Evolutionary conservation across 345 rosid species (phyloP).

Genomic region (Mangifera indica): DNA sequence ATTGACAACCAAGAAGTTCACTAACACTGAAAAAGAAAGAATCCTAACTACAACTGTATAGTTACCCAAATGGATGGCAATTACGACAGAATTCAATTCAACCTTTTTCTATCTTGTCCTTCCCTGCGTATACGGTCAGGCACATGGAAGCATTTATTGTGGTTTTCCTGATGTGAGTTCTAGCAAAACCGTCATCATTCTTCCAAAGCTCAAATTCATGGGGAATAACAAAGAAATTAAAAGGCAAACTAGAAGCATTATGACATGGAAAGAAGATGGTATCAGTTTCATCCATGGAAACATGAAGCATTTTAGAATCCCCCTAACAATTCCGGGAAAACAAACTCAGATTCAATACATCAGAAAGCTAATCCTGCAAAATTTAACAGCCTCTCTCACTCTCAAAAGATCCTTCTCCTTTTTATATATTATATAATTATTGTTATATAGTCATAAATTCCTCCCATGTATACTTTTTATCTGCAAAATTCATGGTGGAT

Average conservation of each 20-base stretch:
- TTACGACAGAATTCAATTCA: background rate
- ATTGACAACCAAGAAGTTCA: background rate
- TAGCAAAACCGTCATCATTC: background rate
- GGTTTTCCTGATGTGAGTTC: slow-evolving; percentile 5
- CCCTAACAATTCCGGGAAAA: slow-evolving; percentile 29
- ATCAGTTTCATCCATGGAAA: slow-evolving; percentile 31
- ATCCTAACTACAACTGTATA: background rate
- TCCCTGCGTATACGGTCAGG: slow-evolving; percentile 5
- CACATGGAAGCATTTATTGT: background rate
- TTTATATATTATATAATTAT: slow-evolving; percentile 37
- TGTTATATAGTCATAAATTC: slow-evolving; percentile 33
- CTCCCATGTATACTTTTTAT: slow-evolving; percentile 49
- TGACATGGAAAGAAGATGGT: slow-evolving; percentile 12
- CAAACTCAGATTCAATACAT: slow-evolving; percentile 39
- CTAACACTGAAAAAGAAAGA: background rate
- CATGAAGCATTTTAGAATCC: slow-evolving; percentile 28
- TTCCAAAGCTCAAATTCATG: slow-evolving; percentile 5
- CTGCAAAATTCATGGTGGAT: slow-evolving; percentile 61
- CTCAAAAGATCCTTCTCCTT: slow-evolving; percentile 36
- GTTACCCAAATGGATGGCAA: background rate
- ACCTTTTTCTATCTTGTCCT: background rate
- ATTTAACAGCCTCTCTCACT: slow-evolving; percentile 33
- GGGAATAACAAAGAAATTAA: background rate
- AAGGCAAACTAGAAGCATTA: background rate
- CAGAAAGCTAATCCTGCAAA: slow-evolving; percentile 57